Conservation (phyloP, 2,329 filamentous ascomycete species). For the Fusarium sp. region DNA sequence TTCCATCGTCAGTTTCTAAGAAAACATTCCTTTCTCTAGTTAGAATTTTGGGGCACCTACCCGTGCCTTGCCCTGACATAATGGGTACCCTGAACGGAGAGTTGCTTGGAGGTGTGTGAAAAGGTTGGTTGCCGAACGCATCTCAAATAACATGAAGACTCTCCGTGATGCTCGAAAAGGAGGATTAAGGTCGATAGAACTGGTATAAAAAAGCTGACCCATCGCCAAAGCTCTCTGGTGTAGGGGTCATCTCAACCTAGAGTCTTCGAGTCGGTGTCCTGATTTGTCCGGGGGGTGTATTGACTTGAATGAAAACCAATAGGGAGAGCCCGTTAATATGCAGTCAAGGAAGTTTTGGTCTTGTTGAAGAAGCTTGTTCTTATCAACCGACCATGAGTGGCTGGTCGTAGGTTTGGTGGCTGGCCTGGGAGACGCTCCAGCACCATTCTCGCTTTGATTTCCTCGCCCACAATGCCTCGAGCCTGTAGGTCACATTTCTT, state of each 20-base stretch:
- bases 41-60: background rate
- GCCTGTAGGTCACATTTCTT: background rate
- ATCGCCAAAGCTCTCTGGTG: background rate
- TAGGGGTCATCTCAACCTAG: background rate
- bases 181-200: background rate
- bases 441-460: background rate
- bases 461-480: background rate
- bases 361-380: background rate
- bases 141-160: background rate
- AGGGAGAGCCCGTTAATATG: background rate
- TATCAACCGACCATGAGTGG: background rate
- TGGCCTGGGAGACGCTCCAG: background rate
- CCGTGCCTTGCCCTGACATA: background rate
- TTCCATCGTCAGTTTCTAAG: background rate
- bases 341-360: background rate
- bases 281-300: background rate
- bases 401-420: background rate
- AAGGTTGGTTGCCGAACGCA: background rate
- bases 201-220: background rate
- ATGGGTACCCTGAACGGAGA: background rate
- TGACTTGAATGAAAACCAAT: background rate
- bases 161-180: background rate
- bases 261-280: constrained; percentile 58
- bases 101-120: background rate
- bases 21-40: background rate